Evolutionary conservation across 2,329 filamentous ascomycete species (phyloP).

Genomic region (Leptographium lundbergii): DNA sequence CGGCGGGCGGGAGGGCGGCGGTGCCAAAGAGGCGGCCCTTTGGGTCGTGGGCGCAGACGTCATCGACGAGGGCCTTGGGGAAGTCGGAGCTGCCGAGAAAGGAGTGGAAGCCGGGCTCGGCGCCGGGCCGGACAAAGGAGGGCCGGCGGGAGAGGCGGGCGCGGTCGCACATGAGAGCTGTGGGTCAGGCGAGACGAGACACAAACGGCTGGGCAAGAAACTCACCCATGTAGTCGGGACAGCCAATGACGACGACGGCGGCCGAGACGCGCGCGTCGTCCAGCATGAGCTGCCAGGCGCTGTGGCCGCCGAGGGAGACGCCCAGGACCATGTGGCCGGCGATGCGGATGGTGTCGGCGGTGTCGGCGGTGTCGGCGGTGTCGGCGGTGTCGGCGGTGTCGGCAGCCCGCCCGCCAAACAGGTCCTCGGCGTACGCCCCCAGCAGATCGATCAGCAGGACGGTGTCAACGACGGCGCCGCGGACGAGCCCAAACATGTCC

Average conservation of each 20-base stretch:
- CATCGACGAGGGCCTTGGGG: conserved; percentile 51
- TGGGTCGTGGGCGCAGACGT: conserved; percentile 58
- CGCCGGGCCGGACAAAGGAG: conserved; percentile 44
- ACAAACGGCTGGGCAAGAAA: too few species aligned
- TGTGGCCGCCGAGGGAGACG: conserved; percentile 76
- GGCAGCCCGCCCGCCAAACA: neutral
- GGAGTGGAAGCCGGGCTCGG: conserved; percentile 33
- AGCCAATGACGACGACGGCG: conserved; percentile 72
- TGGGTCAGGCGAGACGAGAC: neutral
- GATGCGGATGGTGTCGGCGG: neutral
- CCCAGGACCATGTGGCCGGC: conserved; percentile 59
- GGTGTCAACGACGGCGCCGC: conserved; percentile 62
- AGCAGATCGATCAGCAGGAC: conserved; percentile 64
- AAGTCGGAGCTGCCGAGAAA: conserved; percentile 75
- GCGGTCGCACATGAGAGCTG: conserved; percentile 60
- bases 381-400: too few species aligned
- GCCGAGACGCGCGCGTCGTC: conserved; percentile 67
- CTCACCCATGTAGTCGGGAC: conserved; percentile 69
- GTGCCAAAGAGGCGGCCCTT: conserved; percentile 58
- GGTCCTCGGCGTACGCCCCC: conserved; percentile 29
- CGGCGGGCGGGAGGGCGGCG: conserved; percentile 15
- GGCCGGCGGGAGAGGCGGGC: conserved; percentile 56
- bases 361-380: too few species aligned
- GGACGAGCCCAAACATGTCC: conserved; percentile 79
- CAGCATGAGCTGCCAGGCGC: conserved; percentile 72